Base-by-base conservation (phyloP, 257 asterid species). In the Perilla frutescens region DNA sequence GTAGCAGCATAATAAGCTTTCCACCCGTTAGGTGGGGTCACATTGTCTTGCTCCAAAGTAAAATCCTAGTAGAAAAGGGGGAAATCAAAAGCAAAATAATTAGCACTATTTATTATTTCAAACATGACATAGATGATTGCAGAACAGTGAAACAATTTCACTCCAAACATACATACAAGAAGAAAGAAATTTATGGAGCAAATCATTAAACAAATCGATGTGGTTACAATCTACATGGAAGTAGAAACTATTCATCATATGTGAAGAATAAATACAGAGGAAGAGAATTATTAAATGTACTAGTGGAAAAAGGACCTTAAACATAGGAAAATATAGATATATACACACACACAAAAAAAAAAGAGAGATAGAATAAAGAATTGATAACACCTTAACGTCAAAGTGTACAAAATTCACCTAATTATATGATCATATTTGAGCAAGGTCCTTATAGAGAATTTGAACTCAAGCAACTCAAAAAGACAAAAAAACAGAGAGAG, bases 1-100 rank as follows among this genome's bases (percentile, higher is more conserved):
- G 99, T 91, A 82, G 91, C 87, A 41, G 99, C 98, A 77, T 94
- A 94, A 79, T 94, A 94, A 61, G 97, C 96, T 84, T 94, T 94
- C 99, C 99, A 94, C 73, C 99, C 99, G 82, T 88, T 78, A 43
- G 85, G 81, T 53, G 98, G 99, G 62, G 79, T 86, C 71, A 92
- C 78, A 41, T 65, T 83, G 75, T 82, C 90, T 81, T 94, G 99
- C 87, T 94, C 99, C 80, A 85, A 51, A 20, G 96, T 91, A 84
- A 90, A 94, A 87, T 94, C 99, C 99, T 94, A 82, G 61, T 49
- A 62, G 37, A 36, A 72, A 61, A 70, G 34, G 62, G 6, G 7
- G 15, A 43, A 43, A 39, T 14, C 34, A 41, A 61, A 73, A 73
- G 37, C 29, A 59, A 75, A 43, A 45, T 4, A 57, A 66, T 67